Evolutionary conservation across 352 stramenopile species (phyloP).

Genomic region (Globisporangium polare): DNA sequence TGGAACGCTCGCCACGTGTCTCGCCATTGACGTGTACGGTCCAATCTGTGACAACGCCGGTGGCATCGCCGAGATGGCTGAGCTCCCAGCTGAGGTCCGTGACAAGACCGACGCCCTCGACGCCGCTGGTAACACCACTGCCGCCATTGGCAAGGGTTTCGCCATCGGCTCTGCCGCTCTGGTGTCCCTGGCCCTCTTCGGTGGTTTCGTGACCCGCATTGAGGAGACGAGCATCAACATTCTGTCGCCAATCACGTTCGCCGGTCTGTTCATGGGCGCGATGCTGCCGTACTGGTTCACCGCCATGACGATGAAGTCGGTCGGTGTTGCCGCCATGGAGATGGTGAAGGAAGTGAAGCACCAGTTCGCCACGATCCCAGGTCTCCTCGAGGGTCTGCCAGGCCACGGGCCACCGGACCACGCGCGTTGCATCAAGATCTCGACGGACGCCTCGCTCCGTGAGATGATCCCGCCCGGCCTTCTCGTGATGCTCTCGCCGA

Average conservation of each 20-base stretch:
- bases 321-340: slow-evolving; percentile 96
- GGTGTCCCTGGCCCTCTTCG: slow-evolving; percentile 98
- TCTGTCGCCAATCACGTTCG: slow-evolving; percentile 97
- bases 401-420: slow-evolving; percentile 85
- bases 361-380: slow-evolving; percentile 99
- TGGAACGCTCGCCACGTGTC: slow-evolving; percentile 96
- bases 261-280: slow-evolving; percentile 98
- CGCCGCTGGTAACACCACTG: slow-evolving; percentile 98
- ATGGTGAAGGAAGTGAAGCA: slow-evolving; percentile 99
- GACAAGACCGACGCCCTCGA: slow-evolving; percentile 99
- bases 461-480: slow-evolving; percentile 99
- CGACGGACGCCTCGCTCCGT: slow-evolving; percentile 96
- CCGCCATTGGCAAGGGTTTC: slow-evolving; percentile 99
- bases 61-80: slow-evolving; percentile 99
- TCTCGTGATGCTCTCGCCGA: slow-evolving; percentile 98
- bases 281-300: slow-evolving; percentile 99
- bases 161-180: slow-evolving; percentile 98
- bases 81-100: slow-evolving; percentile 95
- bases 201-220: slow-evolving; percentile 97
- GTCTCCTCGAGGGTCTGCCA: slow-evolving; percentile 93
- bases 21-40: slow-evolving; percentile 99
- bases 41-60: slow-evolving; percentile 99
- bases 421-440: slow-evolving; percentile 98
- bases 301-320: slow-evolving; percentile 99
- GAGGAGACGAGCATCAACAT: slow-evolving; percentile 96